Evolutionary conservation across 192 early-diverging fungal species (phyloP), one percentile per base, ranked within the genome.

Genomic region (Backusella morwellensis): DNA sequence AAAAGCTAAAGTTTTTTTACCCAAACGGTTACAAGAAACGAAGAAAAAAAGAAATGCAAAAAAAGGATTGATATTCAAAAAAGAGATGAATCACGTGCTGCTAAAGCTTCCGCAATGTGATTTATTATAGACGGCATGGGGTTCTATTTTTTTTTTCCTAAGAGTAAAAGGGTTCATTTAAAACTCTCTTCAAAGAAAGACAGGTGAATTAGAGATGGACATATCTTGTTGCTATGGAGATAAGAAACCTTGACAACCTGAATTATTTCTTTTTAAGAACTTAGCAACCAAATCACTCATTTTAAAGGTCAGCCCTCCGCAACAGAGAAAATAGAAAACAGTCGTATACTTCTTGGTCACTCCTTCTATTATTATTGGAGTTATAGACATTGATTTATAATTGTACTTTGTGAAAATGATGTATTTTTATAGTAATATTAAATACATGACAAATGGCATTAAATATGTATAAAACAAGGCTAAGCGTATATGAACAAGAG

Each of bases 1-100:
- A 21, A 75, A 35, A 67, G 73, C 34, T n/a, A 32, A 32, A 32
- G 11, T 67, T 67, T 67, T 68, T 68, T 68, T 68, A 34, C 66
- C 35, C 7, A 35, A 35, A 35, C 19, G 8, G 35, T 34, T 19
- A 68, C 32, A 69, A 38, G 7, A 40, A 68, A 67, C n/a, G 15
- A 67, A 35, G 26, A 67, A 19, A 68, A 34, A 68, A 17, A 17
- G 29, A 68, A 79, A 75, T 73, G 78, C 67, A 35, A 69, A 68
- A 15, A 75, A 74, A 75, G 66, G 50, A 82, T 50, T 50, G 47
- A 50, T 50, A 50, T 50, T 50, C 80, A 6, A 68, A 73, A 52
- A 29, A 63, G 56, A 63, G 56, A 63, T 63, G 12, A 63, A 63
- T 63, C 56, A 63, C 56, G 56, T 63, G 56, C 56, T 26, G 21